A percentile compares a stretch with the other conserved stretches of the same genome.
Conservation (phyloP, 2,329 filamentous ascomycete species). For the Claviceps purpurea region DNA sequence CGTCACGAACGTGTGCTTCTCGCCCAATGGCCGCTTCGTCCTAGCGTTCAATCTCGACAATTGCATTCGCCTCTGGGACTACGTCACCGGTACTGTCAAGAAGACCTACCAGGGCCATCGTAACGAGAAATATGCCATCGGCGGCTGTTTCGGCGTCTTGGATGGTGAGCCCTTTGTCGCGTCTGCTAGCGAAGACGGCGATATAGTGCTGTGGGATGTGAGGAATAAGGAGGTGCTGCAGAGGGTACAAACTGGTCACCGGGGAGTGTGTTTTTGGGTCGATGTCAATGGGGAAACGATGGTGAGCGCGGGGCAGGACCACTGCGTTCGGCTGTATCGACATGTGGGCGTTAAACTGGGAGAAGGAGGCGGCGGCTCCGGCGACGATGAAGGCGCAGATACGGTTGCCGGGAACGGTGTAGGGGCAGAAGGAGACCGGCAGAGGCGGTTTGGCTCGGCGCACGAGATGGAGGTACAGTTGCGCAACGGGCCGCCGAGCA, state of each 20-base stretch:
- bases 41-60: conserved; percentile 86
- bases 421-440: too few relatives aligned
- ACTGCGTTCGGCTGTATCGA: conserved; percentile 36
- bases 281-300: conserved; percentile 43
- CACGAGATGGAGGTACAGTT: conserved; percentile 1
- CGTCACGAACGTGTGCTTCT: conserved; percentile 81
- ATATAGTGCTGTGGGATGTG: conserved; percentile 82
- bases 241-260: conserved; percentile 33
- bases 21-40: conserved; percentile 85
- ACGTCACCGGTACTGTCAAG: conserved; percentile 76
- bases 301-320: conserved; percentile 44
- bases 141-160: conserved; percentile 62
- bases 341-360: conserved; percentile 10
- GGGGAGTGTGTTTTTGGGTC: conserved; percentile 52
- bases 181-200: conserved; percentile 78
- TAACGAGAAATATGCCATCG: conserved; percentile 76
- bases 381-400: background rate
- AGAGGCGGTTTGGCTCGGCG: background rate
- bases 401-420: background rate
- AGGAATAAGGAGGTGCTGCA: conserved; percentile 73
- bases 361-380: background rate
- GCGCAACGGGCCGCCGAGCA: conserved; percentile 2
- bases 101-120: conserved; percentile 94
- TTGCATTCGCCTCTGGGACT: conserved; percentile 87
- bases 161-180: conserved; percentile 48